Percentiles rank a stretch among this genome's conserved stretches.
phyloP scores from a whole-genome alignment of 2,329 filamentous ascomycete genomes.

The Botryotinia globosa region DNA sequence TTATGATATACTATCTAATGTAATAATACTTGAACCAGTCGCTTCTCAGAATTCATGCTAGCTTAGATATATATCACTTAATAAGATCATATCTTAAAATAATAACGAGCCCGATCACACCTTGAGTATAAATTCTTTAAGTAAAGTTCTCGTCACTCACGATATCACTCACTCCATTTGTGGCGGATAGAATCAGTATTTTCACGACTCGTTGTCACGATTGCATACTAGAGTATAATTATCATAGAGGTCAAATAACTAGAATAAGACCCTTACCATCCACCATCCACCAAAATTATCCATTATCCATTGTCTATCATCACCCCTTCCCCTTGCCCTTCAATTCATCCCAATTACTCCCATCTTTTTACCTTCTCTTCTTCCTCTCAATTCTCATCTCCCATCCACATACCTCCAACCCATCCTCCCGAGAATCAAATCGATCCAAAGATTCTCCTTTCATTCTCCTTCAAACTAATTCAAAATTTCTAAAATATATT shows the following conservation, averaged over 20 bases:
- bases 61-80: background rate
- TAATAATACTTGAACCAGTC: background rate
- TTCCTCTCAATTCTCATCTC: background rate
- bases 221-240: too few species aligned
- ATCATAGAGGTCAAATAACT: too few species aligned
- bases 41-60: background rate
- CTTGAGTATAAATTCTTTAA: too few species aligned
- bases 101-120: too few species aligned
- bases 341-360: background rate
- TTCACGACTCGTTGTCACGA: too few species aligned
- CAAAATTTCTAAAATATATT: fast-evolving
- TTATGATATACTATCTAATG: background rate
- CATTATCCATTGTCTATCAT: too few species aligned
- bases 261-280: too few species aligned
- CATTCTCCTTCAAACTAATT: background rate
- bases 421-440: background rate
- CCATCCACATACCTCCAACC: background rate
- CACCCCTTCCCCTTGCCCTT: background rate
- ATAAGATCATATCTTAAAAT: background rate
- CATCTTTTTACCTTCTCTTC: background rate
- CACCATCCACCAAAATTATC: too few species aligned
- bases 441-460: background rate
- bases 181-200: too few species aligned
- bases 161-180: too few species aligned
- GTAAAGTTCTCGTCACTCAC: too few species aligned